Evolutionary conservation across 441 rosid genomes (phyloP).

Genomic region (Raphanus hybrid): DNA sequence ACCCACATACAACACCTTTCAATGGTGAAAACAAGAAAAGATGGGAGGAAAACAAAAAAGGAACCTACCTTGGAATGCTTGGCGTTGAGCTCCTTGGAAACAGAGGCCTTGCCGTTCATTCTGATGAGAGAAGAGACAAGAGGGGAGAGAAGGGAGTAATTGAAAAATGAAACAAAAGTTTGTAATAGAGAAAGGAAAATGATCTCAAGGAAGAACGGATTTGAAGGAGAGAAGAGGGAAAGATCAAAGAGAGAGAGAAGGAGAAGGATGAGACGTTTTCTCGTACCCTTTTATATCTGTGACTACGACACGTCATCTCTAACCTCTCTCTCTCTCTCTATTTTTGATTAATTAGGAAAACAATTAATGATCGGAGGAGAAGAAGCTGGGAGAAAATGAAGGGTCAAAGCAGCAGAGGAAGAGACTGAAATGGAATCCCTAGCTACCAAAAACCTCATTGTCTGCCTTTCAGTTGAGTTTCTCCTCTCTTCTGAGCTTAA

Average conservation of each 20-base stretch:
- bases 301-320: constrained; percentile 25
- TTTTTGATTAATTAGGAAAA: too few relatives aligned
- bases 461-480: constrained; percentile 54
- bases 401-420: constrained; percentile 27
- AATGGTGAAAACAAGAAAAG: not conserved
- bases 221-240: constrained; percentile 42
- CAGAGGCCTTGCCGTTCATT: constrained; percentile 75
- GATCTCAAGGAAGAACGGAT: constrained; percentile 45
- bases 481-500: constrained; percentile 1
- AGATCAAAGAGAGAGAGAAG: constrained; percentile 12
- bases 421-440: constrained; percentile 59
- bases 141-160: not conserved
- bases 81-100: constrained; percentile 80
- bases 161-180: constrained; percentile 2
- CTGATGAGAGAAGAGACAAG: not conserved
- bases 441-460: constrained; percentile 54
- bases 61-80: constrained; percentile 67
- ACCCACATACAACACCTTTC: constrained; percentile 7
- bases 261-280: constrained; percentile 27
- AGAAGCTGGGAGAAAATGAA: too few relatives aligned
- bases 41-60: not conserved
- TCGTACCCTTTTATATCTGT: constrained; percentile 35
- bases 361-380: too few relatives aligned
- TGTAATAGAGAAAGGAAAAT: constrained; percentile 29
- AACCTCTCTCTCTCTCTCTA: too few relatives aligned